Conservation (phyloP, 495 filamentous ascomycete species). For the Penicillium mononematosum region DNA sequence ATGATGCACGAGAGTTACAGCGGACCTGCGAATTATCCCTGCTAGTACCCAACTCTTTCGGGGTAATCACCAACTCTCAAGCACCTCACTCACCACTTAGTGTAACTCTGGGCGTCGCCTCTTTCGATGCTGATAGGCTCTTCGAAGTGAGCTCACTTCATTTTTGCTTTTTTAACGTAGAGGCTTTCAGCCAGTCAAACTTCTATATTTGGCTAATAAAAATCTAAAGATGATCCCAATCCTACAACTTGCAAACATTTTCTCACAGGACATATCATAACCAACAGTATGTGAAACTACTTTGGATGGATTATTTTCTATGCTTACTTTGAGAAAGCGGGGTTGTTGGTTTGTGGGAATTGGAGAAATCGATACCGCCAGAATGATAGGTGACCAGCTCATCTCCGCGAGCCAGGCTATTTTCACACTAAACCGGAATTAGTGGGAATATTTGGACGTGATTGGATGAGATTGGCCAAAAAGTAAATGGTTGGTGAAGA, state of each 20-base stretch:
- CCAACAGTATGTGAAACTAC: too few species aligned
- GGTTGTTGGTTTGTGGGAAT: background rate
- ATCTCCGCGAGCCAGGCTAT: background rate
- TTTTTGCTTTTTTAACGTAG: background rate
- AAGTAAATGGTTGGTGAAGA: background rate
- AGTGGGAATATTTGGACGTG: background rate
- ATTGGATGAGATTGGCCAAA: background rate
- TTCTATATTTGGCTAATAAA: background rate
- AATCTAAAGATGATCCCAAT: background rate
- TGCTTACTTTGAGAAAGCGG: too few species aligned
- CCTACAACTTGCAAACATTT: background rate
- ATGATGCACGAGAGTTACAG: conserved; percentile 13
- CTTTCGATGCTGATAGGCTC: background rate
- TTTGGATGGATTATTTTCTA: background rate
- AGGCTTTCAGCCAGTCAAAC: background rate
- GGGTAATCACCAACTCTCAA: conserved; percentile 10
- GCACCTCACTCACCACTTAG: background rate
- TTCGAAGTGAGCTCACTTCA: background rate
- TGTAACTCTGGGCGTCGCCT: background rate
- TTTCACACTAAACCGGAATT: background rate
- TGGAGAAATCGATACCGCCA: background rate
- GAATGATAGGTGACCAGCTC: background rate
- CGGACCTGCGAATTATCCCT: conserved; percentile 6
- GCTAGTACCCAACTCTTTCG: conserved; percentile 3
- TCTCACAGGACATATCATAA: too few species aligned